Conservation (phyloP, 1,139 yeast species). For the Blastobotrys petasosporus region DNA sequence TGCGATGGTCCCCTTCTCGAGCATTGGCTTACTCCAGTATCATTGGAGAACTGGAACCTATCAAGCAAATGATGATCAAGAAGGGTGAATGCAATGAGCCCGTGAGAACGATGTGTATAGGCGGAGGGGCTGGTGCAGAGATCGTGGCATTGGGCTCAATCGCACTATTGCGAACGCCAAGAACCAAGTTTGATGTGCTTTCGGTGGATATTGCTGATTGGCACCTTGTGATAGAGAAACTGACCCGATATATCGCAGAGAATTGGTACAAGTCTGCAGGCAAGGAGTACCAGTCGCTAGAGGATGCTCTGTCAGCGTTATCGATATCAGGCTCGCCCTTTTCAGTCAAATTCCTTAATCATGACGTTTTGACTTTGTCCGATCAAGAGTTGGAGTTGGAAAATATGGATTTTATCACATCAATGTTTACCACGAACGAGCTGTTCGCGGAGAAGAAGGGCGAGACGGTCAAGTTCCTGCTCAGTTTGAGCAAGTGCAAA, state of each 20-base stretch:
- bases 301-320: constrained; percentile 15
- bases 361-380: constrained; percentile 41
- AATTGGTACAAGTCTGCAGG: constrained; percentile 20
- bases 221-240: constrained; percentile 46
- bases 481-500: constrained; percentile 43
- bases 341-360: constrained; percentile 45
- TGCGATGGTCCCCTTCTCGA: constrained; percentile 82
- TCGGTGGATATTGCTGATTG: constrained; percentile 78
- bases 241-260: constrained; percentile 38
- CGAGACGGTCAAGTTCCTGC: constrained; percentile 56
- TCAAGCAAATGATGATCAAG: constrained; percentile 11
- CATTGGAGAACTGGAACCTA: constrained; percentile 37
- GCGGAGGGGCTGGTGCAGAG: constrained; percentile 91
- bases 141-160: constrained; percentile 63
- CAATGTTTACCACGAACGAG: constrained; percentile 82
- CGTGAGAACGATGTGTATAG: constrained; percentile 54
- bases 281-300: constrained; percentile 17
- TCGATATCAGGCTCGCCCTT: constrained; percentile 19
- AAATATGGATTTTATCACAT: constrained; percentile 47
- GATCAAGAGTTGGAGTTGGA: constrained; percentile 25
- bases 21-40: constrained; percentile 68
- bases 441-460: constrained; percentile 64
- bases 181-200: constrained; percentile 38
- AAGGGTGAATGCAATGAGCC: constrained; percentile 8
- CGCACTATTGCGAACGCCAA: constrained; percentile 29